A percentile compares a stretch with the other conserved stretches of the same genome.
phyloP scores from a whole-genome alignment of 148 eudicot genomes.

The Chenopodium album region DNA sequence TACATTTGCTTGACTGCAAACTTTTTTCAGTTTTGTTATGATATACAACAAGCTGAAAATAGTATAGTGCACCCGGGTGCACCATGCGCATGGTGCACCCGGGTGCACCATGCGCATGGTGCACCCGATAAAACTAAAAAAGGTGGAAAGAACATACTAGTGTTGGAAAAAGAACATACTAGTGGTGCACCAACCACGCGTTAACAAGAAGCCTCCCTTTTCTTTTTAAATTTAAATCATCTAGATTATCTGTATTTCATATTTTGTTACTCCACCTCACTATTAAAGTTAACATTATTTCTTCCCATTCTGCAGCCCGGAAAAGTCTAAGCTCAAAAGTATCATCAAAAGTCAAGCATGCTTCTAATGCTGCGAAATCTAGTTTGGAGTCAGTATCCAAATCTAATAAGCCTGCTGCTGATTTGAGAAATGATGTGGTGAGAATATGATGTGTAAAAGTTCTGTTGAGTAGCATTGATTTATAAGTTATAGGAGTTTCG shows the following conservation, averaged over 20 bases:
- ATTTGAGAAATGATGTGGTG: constrained; percentile 46
- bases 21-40: background rate
- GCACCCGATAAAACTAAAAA: too few relatives aligned
- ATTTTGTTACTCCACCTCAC: background rate
- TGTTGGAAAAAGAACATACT: too few relatives aligned
- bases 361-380: constrained; percentile 38
- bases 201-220: background rate
- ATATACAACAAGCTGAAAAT: background rate
- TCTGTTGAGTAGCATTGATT: background rate
- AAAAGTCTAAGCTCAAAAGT: constrained; percentile 35
- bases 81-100: too few relatives aligned
- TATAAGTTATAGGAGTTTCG: background rate
- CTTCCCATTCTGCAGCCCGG: constrained; percentile 42
- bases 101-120: too few relatives aligned
- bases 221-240: background rate
- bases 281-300: background rate
- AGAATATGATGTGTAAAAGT: constrained; percentile 25
- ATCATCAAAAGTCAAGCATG: constrained; percentile 30
- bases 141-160: too few relatives aligned
- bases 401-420: constrained; percentile 37
- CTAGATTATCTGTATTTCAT: background rate
- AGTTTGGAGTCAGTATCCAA: constrained; percentile 29
- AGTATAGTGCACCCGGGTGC: too few relatives aligned
- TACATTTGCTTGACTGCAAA: constrained; percentile 14
- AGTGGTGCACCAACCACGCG: too few relatives aligned